Evolutionary conservation across 169 alveolate genomes (phyloP).

Genomic region (Eimeria maxima): DNA sequence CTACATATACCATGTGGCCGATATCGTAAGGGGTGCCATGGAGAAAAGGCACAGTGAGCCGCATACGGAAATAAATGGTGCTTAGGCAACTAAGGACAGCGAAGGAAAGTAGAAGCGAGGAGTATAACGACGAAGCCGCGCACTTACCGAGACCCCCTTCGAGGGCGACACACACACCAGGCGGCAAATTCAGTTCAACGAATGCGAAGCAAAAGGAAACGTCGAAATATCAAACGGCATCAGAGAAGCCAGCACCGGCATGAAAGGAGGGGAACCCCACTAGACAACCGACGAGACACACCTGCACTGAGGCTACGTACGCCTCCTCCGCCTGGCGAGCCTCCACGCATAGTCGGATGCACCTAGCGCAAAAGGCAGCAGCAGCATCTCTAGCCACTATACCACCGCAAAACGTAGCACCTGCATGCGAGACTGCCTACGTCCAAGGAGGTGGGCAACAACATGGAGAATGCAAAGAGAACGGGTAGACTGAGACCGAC

Average conservation of each 20-base stretch:
- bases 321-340: slow-evolving; percentile 80
- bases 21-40: background rate
- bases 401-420: background rate
- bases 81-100: background rate
- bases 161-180: background rate
- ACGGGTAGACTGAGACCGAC: slow-evolving; percentile 6
- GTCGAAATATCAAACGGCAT: background rate
- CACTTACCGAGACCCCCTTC: background rate
- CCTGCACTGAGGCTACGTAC: slow-evolving; percentile 58
- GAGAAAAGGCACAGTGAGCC: background rate
- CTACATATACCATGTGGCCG: background rate
- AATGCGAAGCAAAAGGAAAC: background rate
- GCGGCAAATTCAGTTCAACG: background rate
- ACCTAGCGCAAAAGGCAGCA: background rate
- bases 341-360: slow-evolving; percentile 79
- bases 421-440: background rate
- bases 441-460: background rate
- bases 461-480: background rate
- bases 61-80: background rate
- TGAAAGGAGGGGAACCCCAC: background rate
- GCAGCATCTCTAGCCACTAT: background rate
- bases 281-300: background rate
- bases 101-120: background rate
- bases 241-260: background rate
- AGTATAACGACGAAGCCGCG: background rate